These are phyloP conservation scores for Gymnopilus junonius DNA, from an alignment of 768 basidiomycete species.

Conservation along the genomic window DNA sequence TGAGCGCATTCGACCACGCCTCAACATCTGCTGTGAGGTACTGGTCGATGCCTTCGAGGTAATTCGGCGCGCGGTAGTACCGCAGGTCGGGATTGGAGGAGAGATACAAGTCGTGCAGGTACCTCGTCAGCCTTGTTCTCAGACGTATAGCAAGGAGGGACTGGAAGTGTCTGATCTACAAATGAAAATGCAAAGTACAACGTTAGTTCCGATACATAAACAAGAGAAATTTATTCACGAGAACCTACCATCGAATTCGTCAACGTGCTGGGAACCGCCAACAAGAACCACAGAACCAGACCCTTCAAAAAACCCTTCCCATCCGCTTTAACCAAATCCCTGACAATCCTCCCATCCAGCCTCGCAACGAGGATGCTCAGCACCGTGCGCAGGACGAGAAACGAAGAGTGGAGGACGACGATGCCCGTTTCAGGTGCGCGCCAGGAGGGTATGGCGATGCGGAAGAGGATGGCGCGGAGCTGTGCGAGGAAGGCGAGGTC, in stretches of 20 bases:
- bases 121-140: constrained; percentile 86
- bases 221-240: not conserved
- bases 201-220: not conserved
- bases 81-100: constrained; percentile 71
- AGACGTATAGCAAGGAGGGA: constrained; percentile 82
- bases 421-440: constrained; percentile 74
- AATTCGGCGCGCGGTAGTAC: constrained; percentile 60
- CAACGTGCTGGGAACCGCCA: constrained; percentile 92
- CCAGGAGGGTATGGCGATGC: constrained; percentile 68
- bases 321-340: constrained; percentile 88
- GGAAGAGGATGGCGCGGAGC: constrained; percentile 70
- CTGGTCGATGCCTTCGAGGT: constrained; percentile 82
- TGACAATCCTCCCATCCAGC: constrained; percentile 88
- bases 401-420: constrained; percentile 78
- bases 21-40: constrained; percentile 94
- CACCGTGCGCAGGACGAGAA: constrained; percentile 85
- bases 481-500: constrained; percentile 73
- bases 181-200: not conserved
- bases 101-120: constrained; percentile 91
- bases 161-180: constrained; percentile 86
- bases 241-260: constrained; percentile 90
- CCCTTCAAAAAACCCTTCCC: constrained; percentile 83
- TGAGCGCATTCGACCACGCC: constrained; percentile 83
- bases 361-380: constrained; percentile 87
- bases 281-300: constrained; percentile 83